Percentiles rank a stretch among this genome's conserved stretches.
phyloP scores from a whole-genome alignment of 768 basidiomycete species.

The Mycena capillaripes region DNA sequence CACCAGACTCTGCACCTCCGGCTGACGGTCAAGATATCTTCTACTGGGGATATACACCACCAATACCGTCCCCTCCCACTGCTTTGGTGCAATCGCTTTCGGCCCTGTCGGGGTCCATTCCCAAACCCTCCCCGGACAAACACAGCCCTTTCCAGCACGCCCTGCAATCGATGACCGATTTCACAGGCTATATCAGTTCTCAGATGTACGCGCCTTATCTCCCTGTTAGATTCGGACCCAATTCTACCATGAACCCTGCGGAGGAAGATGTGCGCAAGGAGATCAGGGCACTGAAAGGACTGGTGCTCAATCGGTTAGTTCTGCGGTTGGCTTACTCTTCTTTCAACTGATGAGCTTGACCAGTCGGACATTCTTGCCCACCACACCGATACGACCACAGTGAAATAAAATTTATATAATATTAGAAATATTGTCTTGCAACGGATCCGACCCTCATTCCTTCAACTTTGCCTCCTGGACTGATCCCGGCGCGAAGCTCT shows the following conservation, averaged over 20 bases:
- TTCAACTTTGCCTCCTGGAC: conserved; percentile 15
- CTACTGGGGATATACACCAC: conserved; percentile 58
- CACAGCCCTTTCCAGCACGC: conserved; percentile 68
- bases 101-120: conserved; percentile 52
- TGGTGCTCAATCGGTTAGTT: conserved; percentile 80
- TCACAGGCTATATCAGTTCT: conserved; percentile 85
- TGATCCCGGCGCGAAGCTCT: conserved; percentile 25
- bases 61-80: conserved; percentile 50
- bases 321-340: background rate
- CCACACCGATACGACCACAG: conserved; percentile 14
- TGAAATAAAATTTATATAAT: conserved; percentile 13
- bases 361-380: conserved; percentile 49
- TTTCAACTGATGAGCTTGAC: background rate
- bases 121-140: conserved; percentile 46
- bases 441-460: background rate
- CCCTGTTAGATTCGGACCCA: conserved; percentile 47
- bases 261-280: conserved; percentile 83
- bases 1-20: conserved; percentile 27
- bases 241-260: conserved; percentile 50
- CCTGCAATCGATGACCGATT: conserved; percentile 74
- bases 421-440: background rate
- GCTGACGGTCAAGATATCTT: conserved; percentile 40
- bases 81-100: conserved; percentile 54
- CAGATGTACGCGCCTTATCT: conserved; percentile 74
- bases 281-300: conserved; percentile 82